These are phyloP conservation scores for Linum tenue DNA, from an alignment of 345 rosid genomes.

Conservation along the genomic window DNA sequence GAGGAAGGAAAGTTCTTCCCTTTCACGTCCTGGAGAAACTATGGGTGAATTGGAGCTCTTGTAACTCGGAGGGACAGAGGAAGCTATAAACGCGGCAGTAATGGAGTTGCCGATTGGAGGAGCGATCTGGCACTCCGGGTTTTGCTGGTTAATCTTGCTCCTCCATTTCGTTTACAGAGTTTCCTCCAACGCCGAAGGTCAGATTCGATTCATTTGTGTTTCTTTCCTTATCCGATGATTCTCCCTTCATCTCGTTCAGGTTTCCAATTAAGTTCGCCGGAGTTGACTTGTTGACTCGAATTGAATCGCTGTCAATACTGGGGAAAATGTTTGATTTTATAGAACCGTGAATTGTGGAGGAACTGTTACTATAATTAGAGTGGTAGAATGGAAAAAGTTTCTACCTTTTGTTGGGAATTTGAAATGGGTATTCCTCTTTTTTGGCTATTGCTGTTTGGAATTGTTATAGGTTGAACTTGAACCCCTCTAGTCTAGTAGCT, in stretches of 20 bases:
- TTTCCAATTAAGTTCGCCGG: background rate
- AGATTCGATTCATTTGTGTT: background rate
- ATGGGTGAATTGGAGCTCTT: background rate
- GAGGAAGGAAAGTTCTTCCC: background rate
- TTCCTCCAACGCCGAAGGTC: conserved; percentile 70
- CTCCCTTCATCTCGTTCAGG: background rate
- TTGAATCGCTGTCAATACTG: background rate
- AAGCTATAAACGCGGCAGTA: background rate
- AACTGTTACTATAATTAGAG: background rate
- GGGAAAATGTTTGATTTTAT: background rate
- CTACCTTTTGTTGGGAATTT: background rate
- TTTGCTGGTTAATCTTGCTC: conserved; percentile 37
- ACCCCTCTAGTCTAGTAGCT: too few relatives aligned
- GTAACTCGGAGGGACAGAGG: background rate
- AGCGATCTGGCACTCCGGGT: conserved; percentile 26
- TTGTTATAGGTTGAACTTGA: too few relatives aligned
- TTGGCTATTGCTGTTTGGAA: background rate
- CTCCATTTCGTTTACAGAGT: conserved; percentile 38
- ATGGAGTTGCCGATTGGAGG: conserved; percentile 5
- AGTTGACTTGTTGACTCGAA: background rate
- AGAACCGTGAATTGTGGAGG: background rate
- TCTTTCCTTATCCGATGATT: background rate
- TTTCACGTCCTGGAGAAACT: background rate
- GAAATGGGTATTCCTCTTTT: background rate
- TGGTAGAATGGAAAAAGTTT: background rate